These are phyloP conservation scores for Rhodotorula graminis DNA, from an alignment of 768 basidiomycete genomes.

Conservation along the genomic window DNA sequence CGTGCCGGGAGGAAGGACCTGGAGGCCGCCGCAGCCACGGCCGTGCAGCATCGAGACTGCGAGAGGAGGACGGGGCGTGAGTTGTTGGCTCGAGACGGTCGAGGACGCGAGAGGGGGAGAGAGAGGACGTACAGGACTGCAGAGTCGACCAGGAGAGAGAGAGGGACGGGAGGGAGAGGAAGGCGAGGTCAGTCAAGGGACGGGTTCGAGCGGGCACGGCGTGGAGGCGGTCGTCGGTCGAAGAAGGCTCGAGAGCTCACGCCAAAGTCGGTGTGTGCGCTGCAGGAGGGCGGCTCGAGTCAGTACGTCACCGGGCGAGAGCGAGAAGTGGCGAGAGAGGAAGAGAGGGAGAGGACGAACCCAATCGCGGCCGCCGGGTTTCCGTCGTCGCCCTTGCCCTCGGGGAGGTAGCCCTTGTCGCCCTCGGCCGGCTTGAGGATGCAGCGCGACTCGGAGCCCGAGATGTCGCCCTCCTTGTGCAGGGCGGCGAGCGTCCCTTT, in stretches of 20 bases:
- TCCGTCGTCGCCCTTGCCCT: slow-evolving; percentile 45
- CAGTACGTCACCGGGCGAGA: background rate
- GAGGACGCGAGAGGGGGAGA: too few species aligned
- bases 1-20: slow-evolving; percentile 33
- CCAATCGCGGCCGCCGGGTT: slow-evolving; percentile 19
- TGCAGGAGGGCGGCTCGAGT: background rate
- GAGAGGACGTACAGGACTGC: background rate
- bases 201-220: too few species aligned
- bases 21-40: slow-evolving; percentile 34
- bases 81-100: too few species aligned
- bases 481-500: slow-evolving; percentile 51
- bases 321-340: too few species aligned
- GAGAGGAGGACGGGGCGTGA: background rate
- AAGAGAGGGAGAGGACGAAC: background rate
- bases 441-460: slow-evolving; percentile 59
- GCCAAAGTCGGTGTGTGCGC: slow-evolving; percentile 22
- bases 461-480: slow-evolving; percentile 52
- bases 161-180: background rate
- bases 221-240: too few species aligned
- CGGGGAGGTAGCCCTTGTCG: slow-evolving; percentile 1
- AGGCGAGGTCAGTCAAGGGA: too few species aligned
- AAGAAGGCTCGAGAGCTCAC: background rate
- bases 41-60: slow-evolving; percentile 36
- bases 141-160: background rate
- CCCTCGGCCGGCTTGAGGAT: slow-evolving; percentile 52